phyloP scores from a whole-genome alignment of 1,284 basidiomycete species.

The Rhodotorula sp. region DNA sequence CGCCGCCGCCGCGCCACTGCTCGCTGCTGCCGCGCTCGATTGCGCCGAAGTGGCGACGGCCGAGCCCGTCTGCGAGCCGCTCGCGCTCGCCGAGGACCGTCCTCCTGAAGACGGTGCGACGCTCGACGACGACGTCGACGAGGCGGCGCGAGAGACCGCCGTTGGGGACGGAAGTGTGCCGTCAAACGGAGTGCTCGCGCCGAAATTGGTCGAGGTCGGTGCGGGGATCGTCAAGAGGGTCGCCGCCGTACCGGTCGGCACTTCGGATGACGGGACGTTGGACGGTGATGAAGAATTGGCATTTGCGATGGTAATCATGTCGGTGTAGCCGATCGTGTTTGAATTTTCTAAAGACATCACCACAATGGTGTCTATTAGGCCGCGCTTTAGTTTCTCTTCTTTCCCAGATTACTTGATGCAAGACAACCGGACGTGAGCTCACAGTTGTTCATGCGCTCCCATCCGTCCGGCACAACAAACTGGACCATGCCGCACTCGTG shows the following conservation, averaged over 20 bases:
- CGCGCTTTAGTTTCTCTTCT: not conserved
- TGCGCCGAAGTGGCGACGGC: not conserved
- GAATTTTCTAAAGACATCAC: constrained; percentile 31
- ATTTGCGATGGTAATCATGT: constrained; percentile 32
- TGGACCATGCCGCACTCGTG: constrained; percentile 35
- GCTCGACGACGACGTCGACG: not conserved
- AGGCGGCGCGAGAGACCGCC: constrained; percentile 15
- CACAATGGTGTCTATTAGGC: constrained; percentile 29
- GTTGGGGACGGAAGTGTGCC: constrained; percentile 25
- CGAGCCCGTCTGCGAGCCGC: not conserved
- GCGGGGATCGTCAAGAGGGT: constrained; percentile 24
- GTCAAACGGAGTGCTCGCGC: constrained; percentile 7
- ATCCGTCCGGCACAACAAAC: constrained; percentile 30
- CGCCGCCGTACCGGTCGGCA: constrained; percentile 24
- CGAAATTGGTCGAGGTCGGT: constrained; percentile 24
- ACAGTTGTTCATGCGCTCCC: constrained; percentile 36
- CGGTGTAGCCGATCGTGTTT: constrained; percentile 33
- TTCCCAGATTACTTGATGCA: accelerated
- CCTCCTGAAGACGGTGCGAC: not conserved
- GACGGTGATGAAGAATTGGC: constrained; percentile 4
- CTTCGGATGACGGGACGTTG: not conserved
- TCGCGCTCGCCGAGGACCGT: not conserved
- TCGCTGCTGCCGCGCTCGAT: too few species aligned
- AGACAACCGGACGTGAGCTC: not conserved
- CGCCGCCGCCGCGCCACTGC: too few species aligned